Percentiles rank a stretch among this genome's conserved stretches.
Evolutionary conservation across 2,329 filamentous ascomycete genomes (phyloP).

Genomic region (Bimuria novae-zelandiae): DNA sequence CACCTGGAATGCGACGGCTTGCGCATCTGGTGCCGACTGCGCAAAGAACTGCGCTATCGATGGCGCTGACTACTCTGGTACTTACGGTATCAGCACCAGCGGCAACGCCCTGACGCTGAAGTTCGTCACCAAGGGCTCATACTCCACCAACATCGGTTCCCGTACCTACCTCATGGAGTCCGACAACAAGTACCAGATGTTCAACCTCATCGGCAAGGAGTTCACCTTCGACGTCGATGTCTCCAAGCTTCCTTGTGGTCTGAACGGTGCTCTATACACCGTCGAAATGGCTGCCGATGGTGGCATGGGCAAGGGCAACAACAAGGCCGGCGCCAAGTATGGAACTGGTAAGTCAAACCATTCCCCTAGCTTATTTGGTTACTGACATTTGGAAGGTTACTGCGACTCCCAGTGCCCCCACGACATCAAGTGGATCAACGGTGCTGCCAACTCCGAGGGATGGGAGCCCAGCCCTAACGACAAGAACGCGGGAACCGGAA

Average conservation of each 20-base stretch:
- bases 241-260: constrained; percentile 68
- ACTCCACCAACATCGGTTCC: constrained; percentile 49
- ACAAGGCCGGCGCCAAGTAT: constrained; percentile 59
- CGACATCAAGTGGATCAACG: constrained; percentile 59
- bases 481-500: constrained; percentile 58
- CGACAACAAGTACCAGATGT: constrained; percentile 49
- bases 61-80: constrained; percentile 50
- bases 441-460: constrained; percentile 59
- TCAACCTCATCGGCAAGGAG: constrained; percentile 48
- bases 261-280: constrained; percentile 64
- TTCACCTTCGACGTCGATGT: constrained; percentile 53
- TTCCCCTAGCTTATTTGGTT: too few relatives aligned
- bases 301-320: constrained; percentile 58
- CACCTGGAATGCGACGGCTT: constrained; percentile 48
- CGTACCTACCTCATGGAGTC: constrained; percentile 50
- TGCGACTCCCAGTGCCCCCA: constrained; percentile 49
- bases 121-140: constrained; percentile 60
- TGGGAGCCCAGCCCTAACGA: constrained; percentile 60
- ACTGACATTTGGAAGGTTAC: constrained; percentile 31
- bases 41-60: constrained; percentile 50
- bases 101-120: constrained; percentile 59
- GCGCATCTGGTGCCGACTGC: constrained; percentile 45
- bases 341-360: constrained; percentile 61
- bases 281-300: constrained; percentile 67
- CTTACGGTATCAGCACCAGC: constrained; percentile 57